Evolutionary conservation across 1,284 basidiomycete species (phyloP).

Genomic region (Microbotryum scabiosae): DNA sequence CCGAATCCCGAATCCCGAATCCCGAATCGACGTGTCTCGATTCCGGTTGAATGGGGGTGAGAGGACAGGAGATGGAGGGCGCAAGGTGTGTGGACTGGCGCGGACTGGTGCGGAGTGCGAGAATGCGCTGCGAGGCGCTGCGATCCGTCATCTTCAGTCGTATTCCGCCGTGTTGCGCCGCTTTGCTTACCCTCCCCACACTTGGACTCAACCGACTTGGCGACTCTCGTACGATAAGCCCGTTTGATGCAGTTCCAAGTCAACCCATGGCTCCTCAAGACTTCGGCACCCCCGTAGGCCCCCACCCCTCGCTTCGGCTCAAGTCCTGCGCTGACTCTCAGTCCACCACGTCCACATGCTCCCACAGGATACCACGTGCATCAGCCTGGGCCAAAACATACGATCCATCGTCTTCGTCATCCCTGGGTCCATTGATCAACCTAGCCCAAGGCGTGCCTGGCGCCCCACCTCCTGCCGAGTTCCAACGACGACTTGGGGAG

Average conservation of each 20-base stretch:
- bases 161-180: no score
- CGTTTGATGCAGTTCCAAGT: not conserved
- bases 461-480: conserved; percentile 50
- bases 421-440: conserved; percentile 52
- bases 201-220: no score
- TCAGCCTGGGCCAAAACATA: conserved; percentile 57
- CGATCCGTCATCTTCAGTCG: no score
- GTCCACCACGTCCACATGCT: not conserved
- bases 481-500: conserved; percentile 50
- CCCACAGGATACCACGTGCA: conserved; percentile 56
- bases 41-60: no score
- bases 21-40: no score
- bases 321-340: not conserved
- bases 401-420: conserved; percentile 24
- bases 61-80: no score
- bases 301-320: not conserved
- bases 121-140: no score
- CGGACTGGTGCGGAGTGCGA: no score
- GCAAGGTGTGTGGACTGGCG: no score
- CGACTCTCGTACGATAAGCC: no score
- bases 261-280: conserved; percentile 2
- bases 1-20: no score
- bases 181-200: no score
- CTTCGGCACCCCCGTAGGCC: conserved; percentile 16
- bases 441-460: conserved; percentile 64